Percentiles rank a stretch among this genome's conserved stretches.
Evolutionary conservation across 2,329 filamentous ascomycete species (phyloP).

Genomic region (Fusarium haematococcum): DNA sequence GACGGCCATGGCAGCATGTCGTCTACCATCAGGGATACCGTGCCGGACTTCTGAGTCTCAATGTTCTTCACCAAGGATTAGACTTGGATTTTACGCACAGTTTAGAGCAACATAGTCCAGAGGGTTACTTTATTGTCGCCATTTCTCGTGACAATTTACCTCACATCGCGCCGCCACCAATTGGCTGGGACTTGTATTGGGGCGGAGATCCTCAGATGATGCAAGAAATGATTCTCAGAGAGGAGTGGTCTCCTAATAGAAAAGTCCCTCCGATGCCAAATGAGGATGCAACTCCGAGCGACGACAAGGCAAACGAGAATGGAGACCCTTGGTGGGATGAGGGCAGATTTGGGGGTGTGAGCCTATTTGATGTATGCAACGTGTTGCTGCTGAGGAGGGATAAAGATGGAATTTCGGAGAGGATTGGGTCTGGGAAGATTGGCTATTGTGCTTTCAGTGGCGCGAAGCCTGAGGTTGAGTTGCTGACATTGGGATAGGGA

Average conservation of each 20-base stretch:
- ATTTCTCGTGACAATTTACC: slow-evolving; percentile 13
- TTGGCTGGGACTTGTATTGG: slow-evolving; percentile 19
- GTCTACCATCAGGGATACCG: slow-evolving; percentile 28
- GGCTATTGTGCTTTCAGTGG: slow-evolving; percentile 1
- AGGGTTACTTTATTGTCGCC: background rate
- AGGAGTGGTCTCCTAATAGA: background rate
- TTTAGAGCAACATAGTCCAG: background rate
- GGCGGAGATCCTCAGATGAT: slow-evolving; percentile 1
- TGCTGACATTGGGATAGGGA: background rate
- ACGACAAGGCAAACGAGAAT: slow-evolving; percentile 5
- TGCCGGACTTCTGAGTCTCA: slow-evolving; percentile 4
- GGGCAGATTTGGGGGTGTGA: slow-evolving; percentile 3
- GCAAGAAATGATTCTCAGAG: slow-evolving; percentile 1
- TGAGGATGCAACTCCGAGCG: background rate
- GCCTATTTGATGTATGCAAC: slow-evolving; percentile 13
- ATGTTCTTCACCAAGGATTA: background rate
- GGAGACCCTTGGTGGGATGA: slow-evolving; percentile 19
- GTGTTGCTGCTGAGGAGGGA: slow-evolving; percentile 1
- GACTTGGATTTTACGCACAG: background rate
- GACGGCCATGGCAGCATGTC: slow-evolving; percentile 17
- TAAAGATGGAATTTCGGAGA: background rate
- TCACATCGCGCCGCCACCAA: slow-evolving; percentile 1
- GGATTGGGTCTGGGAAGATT: slow-evolving; percentile 17
- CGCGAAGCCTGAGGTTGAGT: slow-evolving; percentile 5
- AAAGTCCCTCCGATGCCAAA: background rate